These are phyloP conservation scores for Bonia amplexicaulis DNA, from an alignment of 176 grass and related monocot species.

Conservation along the genomic window DNA sequence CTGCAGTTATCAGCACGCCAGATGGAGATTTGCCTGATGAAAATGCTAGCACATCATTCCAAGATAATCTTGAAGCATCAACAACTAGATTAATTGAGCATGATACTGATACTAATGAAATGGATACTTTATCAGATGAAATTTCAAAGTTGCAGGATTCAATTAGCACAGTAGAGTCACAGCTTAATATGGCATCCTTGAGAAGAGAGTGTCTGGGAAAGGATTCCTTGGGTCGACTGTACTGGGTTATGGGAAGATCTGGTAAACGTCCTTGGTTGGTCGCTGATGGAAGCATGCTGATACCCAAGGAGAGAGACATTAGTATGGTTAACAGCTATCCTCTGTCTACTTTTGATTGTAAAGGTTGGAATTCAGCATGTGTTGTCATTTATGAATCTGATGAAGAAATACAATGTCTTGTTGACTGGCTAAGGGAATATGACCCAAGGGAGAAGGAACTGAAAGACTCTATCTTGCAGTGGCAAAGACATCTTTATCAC, in stretches of 20 bases:
- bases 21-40: conserved; percentile 50
- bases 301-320: conserved; percentile 43
- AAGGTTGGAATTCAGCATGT: conserved; percentile 49
- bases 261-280: conserved; percentile 74
- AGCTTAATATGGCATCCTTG: conserved; percentile 61
- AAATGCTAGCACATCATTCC: conserved; percentile 23
- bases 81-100: conserved; percentile 20
- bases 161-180: conserved; percentile 65
- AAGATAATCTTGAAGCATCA: conserved; percentile 39
- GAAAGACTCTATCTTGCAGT: conserved; percentile 79
- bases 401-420: conserved; percentile 67
- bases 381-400: conserved; percentile 79
- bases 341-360: conserved; percentile 47
- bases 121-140: conserved; percentile 51
- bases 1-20: conserved; percentile 16
- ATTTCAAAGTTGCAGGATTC: conserved; percentile 74
- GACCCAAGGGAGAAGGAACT: conserved; percentile 87
- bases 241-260: conserved; percentile 76
- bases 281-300: conserved; percentile 64
- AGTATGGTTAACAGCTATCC: conserved; percentile 55
- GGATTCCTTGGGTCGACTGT: conserved; percentile 79
- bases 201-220: conserved; percentile 92
- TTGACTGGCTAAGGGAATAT: conserved; percentile 66
- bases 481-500: conserved; percentile 56
- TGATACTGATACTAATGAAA: conserved; percentile 54